Evolutionary conservation across 2,329 filamentous ascomycete genomes (phyloP), one percentile per base, ranked within the genome.

Genomic region (Hirsutella thompsonii): DNA sequence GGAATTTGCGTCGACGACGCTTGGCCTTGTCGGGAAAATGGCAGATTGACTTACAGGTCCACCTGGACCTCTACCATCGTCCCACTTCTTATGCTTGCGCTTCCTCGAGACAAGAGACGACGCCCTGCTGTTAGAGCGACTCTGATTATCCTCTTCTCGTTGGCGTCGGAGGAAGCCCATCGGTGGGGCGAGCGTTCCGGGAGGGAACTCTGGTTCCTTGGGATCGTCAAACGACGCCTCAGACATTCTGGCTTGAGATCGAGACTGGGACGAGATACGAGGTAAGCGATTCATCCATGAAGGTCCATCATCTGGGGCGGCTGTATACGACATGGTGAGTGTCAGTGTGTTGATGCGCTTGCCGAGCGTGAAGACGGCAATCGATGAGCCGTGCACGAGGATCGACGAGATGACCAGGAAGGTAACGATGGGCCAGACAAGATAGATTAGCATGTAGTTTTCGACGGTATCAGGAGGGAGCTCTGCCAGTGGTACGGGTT

Each of bases 321-420:
- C 78, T 0, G 92, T 98, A 65, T 96, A 98, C 0, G 92, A 95
- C 76, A 98, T 85, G 42, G 92, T 95, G 45, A 98, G 71, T 1
- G 86, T 89, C 49, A 98, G 66, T 0, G 92, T 96, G 64, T 96
- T 96, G 74, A 98, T 98, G 46, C 85, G 89, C 62, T 96, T 98
- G 52, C 92, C 92, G 2, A 98, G 76, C 0, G 92, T 96, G 54
- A 98, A 98, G 8, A 98, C 92, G 5, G 92, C 92, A 51, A 98
- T 83, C 0, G 92, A 96, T n/a, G 92, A 96, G 19, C 92, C 92
- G 54, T 98, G 92, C 1, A 98, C 86, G 30, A 96, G 64, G 52
- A 98, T 98, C 11, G 92, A 98, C 3, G 84, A 74, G 40, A 98
- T 85, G 45, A 98, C 90, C 54, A 98, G 68, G 61, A 98, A 98